Evolutionary conservation across 2,329 filamentous ascomycete species (phyloP), one percentile per base, ranked within the genome.

Genomic region (Cercospora nicotianae): DNA sequence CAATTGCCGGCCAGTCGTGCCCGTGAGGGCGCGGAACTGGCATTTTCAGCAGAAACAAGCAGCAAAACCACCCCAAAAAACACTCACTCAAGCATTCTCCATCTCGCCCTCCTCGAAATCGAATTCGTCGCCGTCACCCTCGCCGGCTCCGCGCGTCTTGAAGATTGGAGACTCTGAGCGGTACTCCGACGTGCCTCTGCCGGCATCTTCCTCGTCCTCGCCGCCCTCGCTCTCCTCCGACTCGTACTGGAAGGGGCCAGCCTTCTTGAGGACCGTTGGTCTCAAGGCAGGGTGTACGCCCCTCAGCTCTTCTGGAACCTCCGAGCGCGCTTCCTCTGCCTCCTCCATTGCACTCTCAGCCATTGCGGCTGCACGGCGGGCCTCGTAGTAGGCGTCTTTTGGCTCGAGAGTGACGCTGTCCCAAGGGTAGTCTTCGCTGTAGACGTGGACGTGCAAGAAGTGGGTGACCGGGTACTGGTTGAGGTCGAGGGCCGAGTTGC

Each of bases 391-490:
- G 8, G 13, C 26, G n/a, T 18, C 58, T 5, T 18, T 28, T 10
- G 57, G 39, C 48, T 68, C 63, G 33, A 64, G 48, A 12, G 55
- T 53, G 18, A 33, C 20, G 20, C 20, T 10, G 61, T 51, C 63
- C 80, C 82, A 84, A 0, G 81, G 81, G 72, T 82, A 75, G 73
- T 84, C 78, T 66, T 72, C 70, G 18, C 74, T 73, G n/a, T 76
- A 73, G 53, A 86, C 76, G 10, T 78, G 75, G 12, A 76, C 77
- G 71, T 82, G 84, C 0, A 83, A 84, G 60, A 85, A 75, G 72
- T 84, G 83, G 3, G 75, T 63, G 33, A 84, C 77, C 0, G 76
- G 76, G 33, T 76, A 78, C 28, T 76, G 69, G 2, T 75, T 72
- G 7, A 77, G 67, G 63, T 83, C 80, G 18, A 83, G 75, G 64